A percentile compares a stretch with the other conserved stretches of the same genome.
Evolutionary conservation across 306 rosid species (phyloP).

Genomic region (Quercus glauca): DNA sequence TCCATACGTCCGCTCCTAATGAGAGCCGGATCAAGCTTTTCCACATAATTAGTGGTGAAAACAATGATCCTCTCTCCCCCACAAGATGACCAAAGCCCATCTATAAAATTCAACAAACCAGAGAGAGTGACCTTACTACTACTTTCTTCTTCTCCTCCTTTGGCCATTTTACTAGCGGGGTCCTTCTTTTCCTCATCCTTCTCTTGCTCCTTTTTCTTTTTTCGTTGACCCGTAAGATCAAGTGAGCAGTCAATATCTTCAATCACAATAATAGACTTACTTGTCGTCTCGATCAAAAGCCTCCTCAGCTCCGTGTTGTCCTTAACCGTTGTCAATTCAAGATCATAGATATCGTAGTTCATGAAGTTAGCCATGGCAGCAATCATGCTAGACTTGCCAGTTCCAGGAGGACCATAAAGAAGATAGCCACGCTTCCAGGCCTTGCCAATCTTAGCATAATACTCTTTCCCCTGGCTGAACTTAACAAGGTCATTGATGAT

Average conservation of each 20-base stretch:
- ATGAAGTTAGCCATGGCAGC: no score
- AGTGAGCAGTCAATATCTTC: conserved; percentile 54
- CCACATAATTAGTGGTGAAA: no score
- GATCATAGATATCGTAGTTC: conserved; percentile 38
- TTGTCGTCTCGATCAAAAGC: conserved; percentile 36
- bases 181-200: no score
- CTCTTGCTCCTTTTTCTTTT: no score
- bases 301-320: conserved; percentile 38
- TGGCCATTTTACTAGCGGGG: no score
- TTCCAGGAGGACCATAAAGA: background rate
- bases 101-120: conserved; percentile 39
- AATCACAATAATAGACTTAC: conserved; percentile 37
- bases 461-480: conserved; percentile 19
- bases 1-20: conserved; percentile 46
- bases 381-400: no score
- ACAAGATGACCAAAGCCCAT: conserved; percentile 54
- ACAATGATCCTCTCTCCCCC: no score
- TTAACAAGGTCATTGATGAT: no score
- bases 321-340: conserved; percentile 36
- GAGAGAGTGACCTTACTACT: conserved; percentile 23
- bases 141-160: no score
- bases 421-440: conserved; percentile 52
- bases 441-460: conserved; percentile 36
- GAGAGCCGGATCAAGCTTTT: conserved; percentile 31
- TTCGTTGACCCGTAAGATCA: conserved; percentile 34